Percentiles rank a stretch among this genome's conserved stretches.
These are phyloP conservation scores for Boletus eberwhitei DNA, from an alignment of 768 basidiomycete species.

Conservation along the genomic window DNA sequence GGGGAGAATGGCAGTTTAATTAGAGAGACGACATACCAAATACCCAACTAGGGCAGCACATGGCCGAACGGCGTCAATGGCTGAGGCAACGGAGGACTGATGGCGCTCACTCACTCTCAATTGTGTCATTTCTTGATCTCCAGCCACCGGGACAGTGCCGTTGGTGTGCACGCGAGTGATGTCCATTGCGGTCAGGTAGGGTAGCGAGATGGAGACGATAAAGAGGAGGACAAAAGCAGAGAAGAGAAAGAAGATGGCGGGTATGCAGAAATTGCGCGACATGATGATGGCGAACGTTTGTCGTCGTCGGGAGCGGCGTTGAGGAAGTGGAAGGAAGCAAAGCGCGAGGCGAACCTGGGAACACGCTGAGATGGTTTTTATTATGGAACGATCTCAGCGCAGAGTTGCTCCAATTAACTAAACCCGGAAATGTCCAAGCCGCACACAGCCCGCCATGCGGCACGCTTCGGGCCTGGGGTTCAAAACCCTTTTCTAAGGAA, in stretches of 20 bases:
- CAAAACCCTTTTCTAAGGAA: background rate
- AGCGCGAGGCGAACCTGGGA: background rate
- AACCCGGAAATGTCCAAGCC: conserved; percentile 2
- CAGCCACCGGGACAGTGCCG: conserved; percentile 24
- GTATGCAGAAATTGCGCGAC: conserved; percentile 56
- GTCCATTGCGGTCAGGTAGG: conserved; percentile 64
- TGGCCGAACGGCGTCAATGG: conserved; percentile 2
- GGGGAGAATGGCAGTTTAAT: background rate
- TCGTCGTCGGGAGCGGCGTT: conserved; percentile 1
- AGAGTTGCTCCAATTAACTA: background rate
- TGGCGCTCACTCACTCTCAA: conserved; percentile 48
- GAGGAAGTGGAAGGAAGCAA: conserved; percentile 5
- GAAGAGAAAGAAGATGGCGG: conserved; percentile 54
- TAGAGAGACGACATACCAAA: conserved; percentile 49
- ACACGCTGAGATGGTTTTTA: conserved; percentile 15
- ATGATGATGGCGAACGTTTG: conserved; percentile 21
- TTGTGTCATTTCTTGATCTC: conserved; percentile 36
- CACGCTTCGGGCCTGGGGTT: background rate
- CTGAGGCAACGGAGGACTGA: background rate
- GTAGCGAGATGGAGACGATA: conserved; percentile 68
- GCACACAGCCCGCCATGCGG: conserved; percentile 1
- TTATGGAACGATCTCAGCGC: conserved; percentile 7
- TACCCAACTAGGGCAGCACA: conserved; percentile 51
- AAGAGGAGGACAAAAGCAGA: conserved; percentile 64
- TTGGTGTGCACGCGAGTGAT: conserved; percentile 56